Percentiles rank a stretch among this genome's conserved stretches.
Evolutionary conservation across 441 rosid genomes (phyloP).

Genomic region (Raphanus hybrid): DNA sequence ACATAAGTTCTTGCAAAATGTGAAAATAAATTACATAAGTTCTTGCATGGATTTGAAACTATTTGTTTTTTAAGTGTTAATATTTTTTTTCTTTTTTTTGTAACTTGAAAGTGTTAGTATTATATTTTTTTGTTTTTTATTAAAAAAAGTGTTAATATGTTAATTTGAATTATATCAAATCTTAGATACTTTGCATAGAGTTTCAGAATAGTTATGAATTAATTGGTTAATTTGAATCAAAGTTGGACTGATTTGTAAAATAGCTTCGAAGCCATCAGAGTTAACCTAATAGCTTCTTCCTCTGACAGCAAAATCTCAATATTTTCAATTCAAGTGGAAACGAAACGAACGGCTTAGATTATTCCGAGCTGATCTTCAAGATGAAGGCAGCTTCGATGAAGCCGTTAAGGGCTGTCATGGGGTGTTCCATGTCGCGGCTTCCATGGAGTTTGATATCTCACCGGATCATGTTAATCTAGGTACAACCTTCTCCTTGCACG

Average conservation of each 20-base stretch:
- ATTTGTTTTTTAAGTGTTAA: neutral
- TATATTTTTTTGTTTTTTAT: too few relatives aligned
- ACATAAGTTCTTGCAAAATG: too few relatives aligned
- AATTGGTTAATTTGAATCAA: too few relatives aligned
- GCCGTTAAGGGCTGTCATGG: constrained; percentile 76
- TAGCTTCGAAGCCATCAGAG: neutral
- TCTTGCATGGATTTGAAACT: neutral
- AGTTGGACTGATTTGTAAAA: neutral
- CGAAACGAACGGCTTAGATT: constrained; percentile 56
- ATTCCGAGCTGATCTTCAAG: constrained; percentile 72
- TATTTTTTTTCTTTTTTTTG: too few relatives aligned
- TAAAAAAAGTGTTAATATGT: too few relatives aligned
- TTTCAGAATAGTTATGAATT: neutral
- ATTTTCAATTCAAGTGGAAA: constrained; percentile 52
- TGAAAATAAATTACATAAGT: too few relatives aligned
- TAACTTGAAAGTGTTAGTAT: too few relatives aligned
- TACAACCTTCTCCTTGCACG: constrained; percentile 32
- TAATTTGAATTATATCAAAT: too few relatives aligned
- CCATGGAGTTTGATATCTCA: constrained; percentile 62
- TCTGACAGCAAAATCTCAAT: constrained; percentile 53
- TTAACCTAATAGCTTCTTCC: constrained; percentile 26
- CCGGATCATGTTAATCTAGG: constrained; percentile 48
- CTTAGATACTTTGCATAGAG: neutral
- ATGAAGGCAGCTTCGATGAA: constrained; percentile 81
- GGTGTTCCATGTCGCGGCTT: constrained; percentile 89